Conservation (phyloP, 164 flowering plant genomes). For the Euptelea pleiosperma region DNA sequence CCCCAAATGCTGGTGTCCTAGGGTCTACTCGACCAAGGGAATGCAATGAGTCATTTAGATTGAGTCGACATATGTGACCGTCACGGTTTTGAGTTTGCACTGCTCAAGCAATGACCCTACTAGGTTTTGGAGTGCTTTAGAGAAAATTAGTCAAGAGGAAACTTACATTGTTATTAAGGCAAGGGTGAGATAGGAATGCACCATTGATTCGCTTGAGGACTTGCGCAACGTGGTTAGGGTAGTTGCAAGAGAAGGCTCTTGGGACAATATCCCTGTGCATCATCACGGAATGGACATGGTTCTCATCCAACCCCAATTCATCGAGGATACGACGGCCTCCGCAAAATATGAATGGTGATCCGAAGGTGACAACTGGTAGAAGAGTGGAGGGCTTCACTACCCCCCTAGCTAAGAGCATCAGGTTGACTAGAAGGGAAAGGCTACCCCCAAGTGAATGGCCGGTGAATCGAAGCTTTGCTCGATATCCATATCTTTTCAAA, state of each 20-base stretch:
- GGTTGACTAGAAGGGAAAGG: slow-evolving; percentile 65
- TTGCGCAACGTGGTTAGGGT: slow-evolving; percentile 62
- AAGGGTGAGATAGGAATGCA: slow-evolving; percentile 66
- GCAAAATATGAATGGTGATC: slow-evolving; percentile 91
- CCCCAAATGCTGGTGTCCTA: no score
- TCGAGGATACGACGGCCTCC: slow-evolving; percentile 61
- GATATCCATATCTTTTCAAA: slow-evolving; percentile 45
- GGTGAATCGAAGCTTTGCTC: slow-evolving; percentile 68
- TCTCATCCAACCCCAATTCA: slow-evolving; percentile 61
- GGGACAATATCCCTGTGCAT: slow-evolving; percentile 97
- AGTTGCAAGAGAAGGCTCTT: slow-evolving; percentile 91
- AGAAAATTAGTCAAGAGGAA: background rate
- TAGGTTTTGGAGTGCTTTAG: no score
- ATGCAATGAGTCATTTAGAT: no score
- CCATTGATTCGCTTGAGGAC: slow-evolving; percentile 68
- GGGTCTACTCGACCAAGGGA: no score
- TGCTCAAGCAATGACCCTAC: no score
- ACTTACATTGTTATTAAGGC: slow-evolving; percentile 71
- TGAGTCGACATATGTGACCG: no score
- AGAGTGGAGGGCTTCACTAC: slow-evolving; percentile 49
- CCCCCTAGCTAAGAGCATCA: slow-evolving; percentile 67
- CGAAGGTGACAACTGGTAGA: slow-evolving; percentile 84
- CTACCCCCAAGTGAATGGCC: slow-evolving; percentile 98
- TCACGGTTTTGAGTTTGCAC: no score
- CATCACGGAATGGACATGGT: slow-evolving; percentile 60